A percentile compares a stretch with the other conserved stretches of the same genome.
These are phyloP conservation scores for Rhizopogon rudus DNA, from an alignment of 768 basidiomycete species.

Conservation along the genomic window DNA sequence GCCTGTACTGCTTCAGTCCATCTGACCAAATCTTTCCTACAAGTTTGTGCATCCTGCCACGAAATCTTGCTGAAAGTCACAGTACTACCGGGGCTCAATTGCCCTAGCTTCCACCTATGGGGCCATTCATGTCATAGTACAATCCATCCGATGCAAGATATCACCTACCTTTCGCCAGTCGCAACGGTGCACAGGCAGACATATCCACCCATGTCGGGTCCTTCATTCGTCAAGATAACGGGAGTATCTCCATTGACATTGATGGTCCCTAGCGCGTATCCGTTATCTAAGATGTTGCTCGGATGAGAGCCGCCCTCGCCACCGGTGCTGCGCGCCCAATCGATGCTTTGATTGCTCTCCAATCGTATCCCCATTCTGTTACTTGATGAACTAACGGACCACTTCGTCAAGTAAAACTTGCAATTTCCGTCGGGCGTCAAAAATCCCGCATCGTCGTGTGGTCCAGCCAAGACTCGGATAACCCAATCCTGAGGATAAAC, in stretches of 20 bases:
- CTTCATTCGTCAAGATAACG: conserved; percentile 57
- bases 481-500: conserved; percentile 45
- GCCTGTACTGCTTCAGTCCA: conserved; percentile 28
- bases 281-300: conserved; percentile 61
- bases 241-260: conserved; percentile 71
- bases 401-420: conserved; percentile 46
- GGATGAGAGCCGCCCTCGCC: conserved; percentile 69
- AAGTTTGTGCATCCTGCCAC: conserved; percentile 32
- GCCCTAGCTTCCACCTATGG: conserved; percentile 65
- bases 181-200: conserved; percentile 51
- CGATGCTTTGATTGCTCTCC: conserved; percentile 36
- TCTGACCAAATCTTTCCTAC: conserved; percentile 16
- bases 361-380: conserved; percentile 65
- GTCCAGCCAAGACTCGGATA: conserved; percentile 54
- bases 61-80: conserved; percentile 49
- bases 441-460: conserved; percentile 57
- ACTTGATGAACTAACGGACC: conserved; percentile 51
- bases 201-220: conserved; percentile 62
- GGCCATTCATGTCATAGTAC: neutral
- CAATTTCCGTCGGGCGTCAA: conserved; percentile 42
- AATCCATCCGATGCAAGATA: neutral
- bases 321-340: conserved; percentile 52
- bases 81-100: conserved; percentile 51
- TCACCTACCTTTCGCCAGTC: conserved; percentile 43
- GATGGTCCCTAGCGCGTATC: conserved; percentile 48